Conservation (phyloP, 768 basidiomycete genomes). For the Lentinula edodes region DNA sequence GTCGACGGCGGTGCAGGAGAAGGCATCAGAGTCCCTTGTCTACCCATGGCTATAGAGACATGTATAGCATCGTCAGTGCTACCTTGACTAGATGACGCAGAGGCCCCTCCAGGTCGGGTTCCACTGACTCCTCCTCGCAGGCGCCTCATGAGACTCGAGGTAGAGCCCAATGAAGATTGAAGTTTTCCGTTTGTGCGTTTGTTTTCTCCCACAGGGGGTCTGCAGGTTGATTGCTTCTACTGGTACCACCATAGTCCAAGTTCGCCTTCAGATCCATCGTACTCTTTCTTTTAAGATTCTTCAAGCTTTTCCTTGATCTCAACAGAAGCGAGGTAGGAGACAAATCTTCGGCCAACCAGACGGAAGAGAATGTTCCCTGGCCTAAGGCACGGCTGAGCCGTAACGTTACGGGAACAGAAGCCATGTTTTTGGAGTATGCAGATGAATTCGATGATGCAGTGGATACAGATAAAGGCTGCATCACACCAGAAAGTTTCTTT, state of each 20-base stretch:
- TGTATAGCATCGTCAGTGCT: neutral
- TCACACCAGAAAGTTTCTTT: neutral
- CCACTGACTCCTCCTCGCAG: conserved; percentile 11
- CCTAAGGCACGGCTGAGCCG: conserved; percentile 54
- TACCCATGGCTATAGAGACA: neutral
- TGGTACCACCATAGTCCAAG: neutral
- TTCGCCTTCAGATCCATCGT: neutral
- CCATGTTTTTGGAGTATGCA: neutral
- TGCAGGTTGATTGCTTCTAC: neutral
- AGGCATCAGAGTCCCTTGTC: conserved; percentile 4
- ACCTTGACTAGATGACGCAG: neutral
- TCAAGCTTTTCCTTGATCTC: conserved; percentile 33
- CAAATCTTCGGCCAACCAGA: conserved; percentile 65
- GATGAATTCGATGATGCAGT: neutral
- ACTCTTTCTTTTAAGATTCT: conserved; percentile 27
- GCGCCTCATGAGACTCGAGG: conserved; percentile 11
- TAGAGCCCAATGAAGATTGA: neutral
- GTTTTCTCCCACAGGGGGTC: neutral
- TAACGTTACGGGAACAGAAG: conserved; percentile 28
- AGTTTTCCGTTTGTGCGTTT: neutral
- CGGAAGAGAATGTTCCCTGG: conserved; percentile 68
- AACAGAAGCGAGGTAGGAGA: conserved; percentile 39
- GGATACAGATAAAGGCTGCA: neutral
- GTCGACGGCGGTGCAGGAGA: neutral
- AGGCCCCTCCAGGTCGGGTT: conserved; percentile 5